phyloP scores from a whole-genome alignment of 371 early-diverging fungal genomes.

The Syncephalis plumigaleata region DNA sequence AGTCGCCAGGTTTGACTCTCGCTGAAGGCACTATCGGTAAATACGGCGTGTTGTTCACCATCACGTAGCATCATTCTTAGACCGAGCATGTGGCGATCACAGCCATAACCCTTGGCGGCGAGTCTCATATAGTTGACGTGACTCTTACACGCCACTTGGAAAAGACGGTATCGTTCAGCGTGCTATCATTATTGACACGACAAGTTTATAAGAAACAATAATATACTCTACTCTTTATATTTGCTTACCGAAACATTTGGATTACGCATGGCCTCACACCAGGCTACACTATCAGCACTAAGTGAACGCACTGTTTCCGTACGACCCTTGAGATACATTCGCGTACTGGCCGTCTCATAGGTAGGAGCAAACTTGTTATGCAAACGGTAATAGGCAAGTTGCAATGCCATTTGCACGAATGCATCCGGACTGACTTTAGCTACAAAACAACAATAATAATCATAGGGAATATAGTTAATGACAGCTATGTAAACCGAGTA shows the following conservation, averaged over 20 bases:
- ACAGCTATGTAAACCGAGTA: not conserved
- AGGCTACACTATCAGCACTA: constrained; percentile 36
- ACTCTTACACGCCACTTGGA: constrained; percentile 36
- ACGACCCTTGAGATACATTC: constrained; percentile 60
- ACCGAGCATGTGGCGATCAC: constrained; percentile 74
- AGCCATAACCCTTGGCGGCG: constrained; percentile 57
- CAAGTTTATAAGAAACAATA: not conserved
- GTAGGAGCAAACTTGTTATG: constrained; percentile 42
- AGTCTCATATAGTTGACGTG: constrained; percentile 44
- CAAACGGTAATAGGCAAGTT: constrained; percentile 60
- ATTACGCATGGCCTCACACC: constrained; percentile 48
- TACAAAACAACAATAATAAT: not conserved
- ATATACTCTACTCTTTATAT: too few relatives aligned
- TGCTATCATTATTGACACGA: constrained; percentile 18
- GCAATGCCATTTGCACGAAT: constrained; percentile 71
- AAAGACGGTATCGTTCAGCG: constrained; percentile 29
- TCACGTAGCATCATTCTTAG: constrained; percentile 30
- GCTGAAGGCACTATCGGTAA: constrained; percentile 50
- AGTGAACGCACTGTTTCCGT: constrained; percentile 74
- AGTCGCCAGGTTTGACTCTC: constrained; percentile 45
- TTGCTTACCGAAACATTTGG: constrained; percentile 9
- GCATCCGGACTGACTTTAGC: constrained; percentile 66
- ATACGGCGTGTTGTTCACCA: constrained; percentile 36
- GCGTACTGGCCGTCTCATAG: constrained; percentile 72
- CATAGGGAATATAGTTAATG: not conserved